Percentiles rank a stretch among this genome's conserved stretches.
Conservation (phyloP, 2,329 filamentous ascomycete species). For the Colletotrichum nymphaeae region DNA sequence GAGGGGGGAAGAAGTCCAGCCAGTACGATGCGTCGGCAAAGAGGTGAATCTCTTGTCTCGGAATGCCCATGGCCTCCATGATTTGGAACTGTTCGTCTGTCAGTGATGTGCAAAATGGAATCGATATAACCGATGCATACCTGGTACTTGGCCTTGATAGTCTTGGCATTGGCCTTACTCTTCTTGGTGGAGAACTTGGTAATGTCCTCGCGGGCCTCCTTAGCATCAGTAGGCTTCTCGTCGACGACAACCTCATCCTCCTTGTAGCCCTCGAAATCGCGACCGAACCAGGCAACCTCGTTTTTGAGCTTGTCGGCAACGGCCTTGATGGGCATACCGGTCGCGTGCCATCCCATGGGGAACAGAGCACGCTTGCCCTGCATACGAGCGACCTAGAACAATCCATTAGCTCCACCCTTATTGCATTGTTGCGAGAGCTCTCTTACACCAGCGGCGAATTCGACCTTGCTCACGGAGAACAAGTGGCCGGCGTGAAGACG, state of each 20-base stretch:
- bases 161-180: constrained; percentile 90
- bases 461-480: constrained; percentile 92
- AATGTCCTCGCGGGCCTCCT: constrained; percentile 79
- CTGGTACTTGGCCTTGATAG: constrained; percentile 94
- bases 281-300: constrained; percentile 89
- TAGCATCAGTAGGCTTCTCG: constrained; percentile 60
- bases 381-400: constrained; percentile 73
- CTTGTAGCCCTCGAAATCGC: constrained; percentile 83
- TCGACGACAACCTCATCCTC: constrained; percentile 65
- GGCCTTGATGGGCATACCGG: constrained; percentile 98
- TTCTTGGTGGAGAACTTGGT: constrained; percentile 95
- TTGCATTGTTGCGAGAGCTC: background rate
- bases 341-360: constrained; percentile 95
- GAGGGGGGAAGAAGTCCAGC: constrained; percentile 84
- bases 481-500: constrained; percentile 90
- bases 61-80: constrained; percentile 91
- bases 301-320: constrained; percentile 94
- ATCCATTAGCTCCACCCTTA: background rate
- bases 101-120: constrained; percentile 59
- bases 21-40: constrained; percentile 94
- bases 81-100: constrained; percentile 79
- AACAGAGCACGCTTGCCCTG: constrained; percentile 88
- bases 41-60: constrained; percentile 87
- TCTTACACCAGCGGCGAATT: constrained; percentile 84
- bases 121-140: constrained; percentile 55